phyloP scores from a whole-genome alignment of 2,329 filamentous ascomycete species.

The Fusarium odoratissimum region DNA sequence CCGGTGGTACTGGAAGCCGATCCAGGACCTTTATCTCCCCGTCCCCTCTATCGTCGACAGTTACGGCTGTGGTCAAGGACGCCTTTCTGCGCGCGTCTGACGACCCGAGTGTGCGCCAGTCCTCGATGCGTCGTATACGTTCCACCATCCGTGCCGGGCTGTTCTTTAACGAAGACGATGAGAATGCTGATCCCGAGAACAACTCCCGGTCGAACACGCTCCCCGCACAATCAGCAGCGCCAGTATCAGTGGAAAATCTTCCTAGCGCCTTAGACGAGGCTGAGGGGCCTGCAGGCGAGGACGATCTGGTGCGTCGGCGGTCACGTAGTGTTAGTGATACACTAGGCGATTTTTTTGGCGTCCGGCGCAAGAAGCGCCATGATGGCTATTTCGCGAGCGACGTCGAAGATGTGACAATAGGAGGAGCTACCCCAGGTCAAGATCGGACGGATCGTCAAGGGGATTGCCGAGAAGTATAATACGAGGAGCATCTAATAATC shows the following conservation, averaged over 20 bases:
- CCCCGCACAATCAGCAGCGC: slow-evolving; percentile 33
- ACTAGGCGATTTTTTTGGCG: slow-evolving; percentile 54
- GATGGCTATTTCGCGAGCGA: slow-evolving; percentile 39
- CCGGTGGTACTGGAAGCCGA: slow-evolving; percentile 43
- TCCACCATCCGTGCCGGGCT: slow-evolving; percentile 65
- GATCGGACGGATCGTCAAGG: slow-evolving; percentile 19
- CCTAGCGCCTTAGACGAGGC: slow-evolving; percentile 35
- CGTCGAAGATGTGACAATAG: slow-evolving; percentile 35
- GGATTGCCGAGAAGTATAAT: slow-evolving; percentile 17
- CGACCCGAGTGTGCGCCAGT: slow-evolving; percentile 53
- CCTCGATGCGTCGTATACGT: slow-evolving; percentile 60
- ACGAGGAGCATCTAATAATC: slow-evolving; percentile 28
- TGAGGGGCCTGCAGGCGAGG: slow-evolving; percentile 20
- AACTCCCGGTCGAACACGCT: slow-evolving; percentile 24
- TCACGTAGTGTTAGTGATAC: slow-evolving; percentile 57
- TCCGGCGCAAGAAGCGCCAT: slow-evolving; percentile 49
- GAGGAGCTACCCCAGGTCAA: slow-evolving; percentile 8
- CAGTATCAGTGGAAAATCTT: slow-evolving; percentile 45
- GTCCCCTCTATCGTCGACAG: slow-evolving; percentile 69
- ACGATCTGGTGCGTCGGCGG: slow-evolving; percentile 44
- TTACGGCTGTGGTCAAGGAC: slow-evolving; percentile 68
- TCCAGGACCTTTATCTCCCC: slow-evolving; percentile 66
- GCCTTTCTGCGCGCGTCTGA: slow-evolving; percentile 62
- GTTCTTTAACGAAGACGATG: slow-evolving; percentile 62
- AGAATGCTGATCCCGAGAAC: slow-evolving; percentile 39